Conservation (phyloP, 169 alveolate species). For the Plasmodium blacklocki region DNA sequence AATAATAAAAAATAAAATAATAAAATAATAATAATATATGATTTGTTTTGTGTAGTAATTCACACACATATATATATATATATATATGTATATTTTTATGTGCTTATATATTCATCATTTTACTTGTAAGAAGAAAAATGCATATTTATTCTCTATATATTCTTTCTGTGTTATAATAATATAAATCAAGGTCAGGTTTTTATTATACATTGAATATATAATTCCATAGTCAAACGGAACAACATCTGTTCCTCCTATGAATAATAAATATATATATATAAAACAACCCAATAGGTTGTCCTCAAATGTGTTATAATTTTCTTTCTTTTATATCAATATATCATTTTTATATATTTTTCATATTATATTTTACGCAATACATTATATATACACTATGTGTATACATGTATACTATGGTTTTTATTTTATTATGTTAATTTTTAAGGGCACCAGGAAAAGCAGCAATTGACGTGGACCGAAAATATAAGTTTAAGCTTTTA, state of each 20-base stretch:
- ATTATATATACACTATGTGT: background rate
- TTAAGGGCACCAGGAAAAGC: constrained; percentile 1
- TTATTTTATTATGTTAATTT: background rate
- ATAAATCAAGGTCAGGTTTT: constrained; percentile 1
- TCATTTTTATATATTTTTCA: background rate
- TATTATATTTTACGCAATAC: background rate
- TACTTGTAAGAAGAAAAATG: background rate
- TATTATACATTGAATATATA: background rate
- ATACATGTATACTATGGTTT: background rate
- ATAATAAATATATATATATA: background rate
- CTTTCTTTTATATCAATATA: background rate
- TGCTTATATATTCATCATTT: background rate
- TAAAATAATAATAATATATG: background rate
- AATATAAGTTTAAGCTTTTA: background rate
- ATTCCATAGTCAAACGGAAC: constrained; percentile 3
- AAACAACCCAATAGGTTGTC: too few relatives aligned
- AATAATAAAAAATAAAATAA: background rate
- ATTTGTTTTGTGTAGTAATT: background rate
- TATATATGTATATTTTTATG: too few relatives aligned
- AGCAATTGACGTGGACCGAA: background rate
- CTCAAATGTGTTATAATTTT: too few relatives aligned
- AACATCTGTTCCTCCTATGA: background rate
- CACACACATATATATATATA: background rate
- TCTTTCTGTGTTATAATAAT: constrained; percentile 2
- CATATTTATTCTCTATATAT: background rate